phyloP scores from a whole-genome alignment of 768 basidiomycete species.

The Podaxis sp. region DNA sequence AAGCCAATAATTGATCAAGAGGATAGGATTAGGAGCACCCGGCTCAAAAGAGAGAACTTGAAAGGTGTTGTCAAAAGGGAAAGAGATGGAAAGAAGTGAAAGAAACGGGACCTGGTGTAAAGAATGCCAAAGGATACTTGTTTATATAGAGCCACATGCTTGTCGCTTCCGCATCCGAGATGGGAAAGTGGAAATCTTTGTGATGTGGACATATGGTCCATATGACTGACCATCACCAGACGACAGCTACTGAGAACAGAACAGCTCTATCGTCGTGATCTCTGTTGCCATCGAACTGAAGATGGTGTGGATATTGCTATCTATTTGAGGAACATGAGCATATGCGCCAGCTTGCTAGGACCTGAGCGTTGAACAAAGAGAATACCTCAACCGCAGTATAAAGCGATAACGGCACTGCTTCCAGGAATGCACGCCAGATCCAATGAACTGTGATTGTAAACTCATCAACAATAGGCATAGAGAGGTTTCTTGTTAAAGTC shows the following conservation, averaged over 20 bases:
- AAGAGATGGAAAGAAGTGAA: slow-evolving; percentile 10
- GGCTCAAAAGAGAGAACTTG: slow-evolving; percentile 23
- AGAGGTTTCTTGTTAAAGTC: too few species aligned
- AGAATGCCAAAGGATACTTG: background rate
- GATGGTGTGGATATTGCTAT: background rate
- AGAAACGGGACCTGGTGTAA: background rate
- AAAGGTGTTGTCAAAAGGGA: slow-evolving; percentile 16
- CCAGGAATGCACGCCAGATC: too few species aligned
- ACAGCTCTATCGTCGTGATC: background rate
- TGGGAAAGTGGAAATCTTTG: background rate
- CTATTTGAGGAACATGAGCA: background rate
- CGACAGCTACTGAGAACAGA: background rate
- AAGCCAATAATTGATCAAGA: slow-evolving; percentile 8
- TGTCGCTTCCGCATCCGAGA: background rate
- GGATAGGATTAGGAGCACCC: slow-evolving; percentile 25
- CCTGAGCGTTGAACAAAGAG: too few species aligned
- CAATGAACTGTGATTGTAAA: too few species aligned
- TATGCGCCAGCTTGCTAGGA: background rate
- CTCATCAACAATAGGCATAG: too few species aligned
- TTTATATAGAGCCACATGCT: background rate
- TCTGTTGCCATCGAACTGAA: background rate
- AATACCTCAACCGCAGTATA: too few species aligned
- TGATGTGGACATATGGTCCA: background rate
- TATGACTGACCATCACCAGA: background rate
- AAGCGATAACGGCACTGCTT: too few species aligned